Evolutionary conservation across 345 rosid genomes (phyloP), one percentile per base, ranked within the genome.

Genomic region (Salix dunnii): DNA sequence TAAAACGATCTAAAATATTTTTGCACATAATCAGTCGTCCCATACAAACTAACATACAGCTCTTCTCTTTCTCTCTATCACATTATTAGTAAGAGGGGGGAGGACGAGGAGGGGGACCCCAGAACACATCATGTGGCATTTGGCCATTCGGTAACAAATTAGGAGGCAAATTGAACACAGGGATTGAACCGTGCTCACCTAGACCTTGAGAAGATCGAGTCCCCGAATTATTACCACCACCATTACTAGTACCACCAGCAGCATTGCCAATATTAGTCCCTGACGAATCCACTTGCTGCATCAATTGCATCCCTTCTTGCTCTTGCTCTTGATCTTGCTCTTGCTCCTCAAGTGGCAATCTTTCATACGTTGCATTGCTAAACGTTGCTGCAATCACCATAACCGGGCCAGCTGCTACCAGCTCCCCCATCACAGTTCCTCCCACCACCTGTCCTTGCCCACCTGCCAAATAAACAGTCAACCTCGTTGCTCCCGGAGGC

Each of bases 391-490:
- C 97, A 0, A 91, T 84, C 8, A 95, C 94, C 85, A 95, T 86
- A 43, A 95, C 96, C 0, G 97, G 97, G 18, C 97, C 99, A 1
- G 94, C 88, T 0, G 99, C 97, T 2, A 88, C 76, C 63, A 95
- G 82, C 25, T 91, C 82, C 11, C 97, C 97, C 69, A 88, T 82
- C 0, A 87, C 96, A 0, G 84, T 83, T 21, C 99, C 99, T 7
- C 99, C 99, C 3, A 95, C 90, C 18, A 95, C 92, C 82, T 95
- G 99, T 13, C 97, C 97, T 71, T 93, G 97, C 46, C 91, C 93
- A 0, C 97, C 99, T 0, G 97, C 92, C 75, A 93, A 76, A 82
- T 91, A 95, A 49, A 95, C 91, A 2, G 96, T 85, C 58, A 95
- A 78, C 28, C 90, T 89, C 0, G 97, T 86, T 0, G 97, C 94